phyloP scores from a whole-genome alignment of 768 basidiomycete genomes.

The Mycena polygramma region DNA sequence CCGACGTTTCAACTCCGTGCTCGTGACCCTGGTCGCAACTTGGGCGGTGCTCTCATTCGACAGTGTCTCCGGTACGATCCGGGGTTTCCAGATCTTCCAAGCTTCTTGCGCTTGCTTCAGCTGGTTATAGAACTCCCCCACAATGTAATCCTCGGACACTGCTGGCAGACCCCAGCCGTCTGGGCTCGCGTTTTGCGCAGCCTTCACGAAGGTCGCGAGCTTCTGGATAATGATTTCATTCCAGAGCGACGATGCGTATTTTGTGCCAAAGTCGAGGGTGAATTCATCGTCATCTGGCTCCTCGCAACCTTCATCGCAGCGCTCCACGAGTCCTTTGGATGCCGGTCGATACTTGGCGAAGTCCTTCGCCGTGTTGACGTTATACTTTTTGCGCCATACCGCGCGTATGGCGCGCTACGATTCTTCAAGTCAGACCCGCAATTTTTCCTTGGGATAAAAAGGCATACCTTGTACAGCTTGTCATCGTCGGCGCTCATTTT shows the following conservation, averaged over 20 bases:
- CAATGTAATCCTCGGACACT: background rate
- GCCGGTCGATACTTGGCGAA: background rate
- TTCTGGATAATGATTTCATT: background rate
- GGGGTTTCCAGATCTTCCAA: background rate
- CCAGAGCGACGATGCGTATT: background rate
- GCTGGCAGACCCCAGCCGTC: background rate
- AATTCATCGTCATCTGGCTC: background rate
- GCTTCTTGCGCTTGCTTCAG: slow-evolving; percentile 2
- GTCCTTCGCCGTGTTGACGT: background rate
- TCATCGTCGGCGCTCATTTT: background rate
- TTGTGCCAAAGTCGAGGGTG: background rate
- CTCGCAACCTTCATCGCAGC: background rate
- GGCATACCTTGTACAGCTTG: background rate
- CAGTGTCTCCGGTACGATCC: too few relatives aligned
- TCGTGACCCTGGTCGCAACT: background rate
- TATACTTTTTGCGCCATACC: background rate
- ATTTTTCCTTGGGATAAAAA: background rate
- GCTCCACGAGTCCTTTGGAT: background rate
- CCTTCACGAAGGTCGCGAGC: background rate
- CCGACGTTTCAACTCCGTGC: background rate
- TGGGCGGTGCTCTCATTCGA: background rate
- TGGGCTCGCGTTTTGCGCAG: background rate
- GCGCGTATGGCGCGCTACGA: background rate
- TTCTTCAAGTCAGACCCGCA: background rate
- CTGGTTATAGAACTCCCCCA: background rate